Percentiles rank a stretch among this genome's conserved stretches.
Conservation (phyloP, 441 rosid species). For the Pelargonium fulgidum region DNA sequence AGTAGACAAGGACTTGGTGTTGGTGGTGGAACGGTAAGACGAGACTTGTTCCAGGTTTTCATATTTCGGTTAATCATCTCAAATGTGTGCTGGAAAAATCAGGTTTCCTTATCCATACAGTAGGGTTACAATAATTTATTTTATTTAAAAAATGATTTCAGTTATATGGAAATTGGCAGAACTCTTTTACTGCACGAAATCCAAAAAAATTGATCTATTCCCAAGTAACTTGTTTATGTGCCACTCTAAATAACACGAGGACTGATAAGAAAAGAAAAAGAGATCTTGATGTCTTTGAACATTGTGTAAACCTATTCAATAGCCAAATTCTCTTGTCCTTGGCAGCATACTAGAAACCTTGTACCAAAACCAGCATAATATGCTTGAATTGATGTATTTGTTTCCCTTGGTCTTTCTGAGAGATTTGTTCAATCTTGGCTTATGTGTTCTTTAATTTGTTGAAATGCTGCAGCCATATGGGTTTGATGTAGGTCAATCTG, state of each 20-base stretch:
- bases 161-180: background rate
- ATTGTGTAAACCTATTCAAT: background rate
- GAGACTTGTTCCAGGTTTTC: background rate
- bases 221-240: background rate
- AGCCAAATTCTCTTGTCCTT: background rate
- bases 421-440: background rate
- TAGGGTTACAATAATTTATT: too few relatives aligned
- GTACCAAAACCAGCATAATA: background rate
- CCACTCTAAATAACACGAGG: background rate
- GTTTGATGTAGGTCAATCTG: conserved; percentile 90
- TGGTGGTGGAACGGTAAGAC: conserved; percentile 83
- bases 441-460: conserved; percentile 3
- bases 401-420: background rate
- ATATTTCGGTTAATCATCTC: conserved; percentile 3
- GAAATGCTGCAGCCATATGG: conserved; percentile 71
- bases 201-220: background rate
- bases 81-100: background rate
- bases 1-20: conserved; percentile 89
- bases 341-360: background rate
- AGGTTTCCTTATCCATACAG: background rate
- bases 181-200: background rate
- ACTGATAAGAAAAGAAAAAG: background rate
- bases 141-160: background rate
- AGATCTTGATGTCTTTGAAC: background rate
- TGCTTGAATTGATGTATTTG: background rate